Conservation (phyloP, 257 asterid species). For the Ehretia macrophylla region DNA sequence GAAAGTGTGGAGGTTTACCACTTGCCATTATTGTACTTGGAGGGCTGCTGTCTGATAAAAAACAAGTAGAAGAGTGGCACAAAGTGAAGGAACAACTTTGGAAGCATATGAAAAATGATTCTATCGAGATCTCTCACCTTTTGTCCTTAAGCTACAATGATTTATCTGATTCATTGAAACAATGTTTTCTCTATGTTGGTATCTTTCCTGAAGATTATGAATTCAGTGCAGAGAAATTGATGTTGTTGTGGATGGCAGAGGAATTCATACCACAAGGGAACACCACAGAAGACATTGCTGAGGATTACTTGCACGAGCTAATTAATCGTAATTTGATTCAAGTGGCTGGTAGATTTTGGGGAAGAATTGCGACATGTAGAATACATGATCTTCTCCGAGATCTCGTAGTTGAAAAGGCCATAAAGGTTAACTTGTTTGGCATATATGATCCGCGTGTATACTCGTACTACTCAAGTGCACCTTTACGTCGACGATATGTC, state of each 20-base stretch:
- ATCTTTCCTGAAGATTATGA: conserved; percentile 10
- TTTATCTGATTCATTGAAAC: conserved; percentile 10
- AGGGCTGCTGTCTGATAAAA: neutral
- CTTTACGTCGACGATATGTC: conserved; percentile 4
- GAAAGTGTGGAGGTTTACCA: conserved; percentile 11
- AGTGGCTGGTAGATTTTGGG: neutral
- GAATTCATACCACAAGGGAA: no score
- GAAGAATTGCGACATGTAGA: neutral
- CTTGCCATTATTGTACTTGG: conserved; percentile 9
- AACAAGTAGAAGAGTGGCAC: neutral
- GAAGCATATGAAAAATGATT: conserved; percentile 13
- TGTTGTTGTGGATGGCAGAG: conserved; percentile 8
- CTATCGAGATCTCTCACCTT: no score
- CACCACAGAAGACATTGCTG: no score
- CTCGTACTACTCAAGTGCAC: neutral
- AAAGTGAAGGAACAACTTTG: conserved; percentile 14
- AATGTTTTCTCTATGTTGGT: conserved; percentile 8
- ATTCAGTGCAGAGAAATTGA: neutral
- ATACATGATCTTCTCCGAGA: no score
- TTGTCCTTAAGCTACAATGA: conserved; percentile 13
- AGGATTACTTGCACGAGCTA: no score
- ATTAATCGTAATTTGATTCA: conserved; percentile 11
- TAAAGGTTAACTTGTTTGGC: neutral
- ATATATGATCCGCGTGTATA: conserved; percentile 5
- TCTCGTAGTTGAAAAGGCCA: conserved; percentile 7